Percentiles rank a stretch among this genome's conserved stretches.
Evolutionary conservation across 331 rosid species (phyloP).

Genomic region (Saraca asoca): DNA sequence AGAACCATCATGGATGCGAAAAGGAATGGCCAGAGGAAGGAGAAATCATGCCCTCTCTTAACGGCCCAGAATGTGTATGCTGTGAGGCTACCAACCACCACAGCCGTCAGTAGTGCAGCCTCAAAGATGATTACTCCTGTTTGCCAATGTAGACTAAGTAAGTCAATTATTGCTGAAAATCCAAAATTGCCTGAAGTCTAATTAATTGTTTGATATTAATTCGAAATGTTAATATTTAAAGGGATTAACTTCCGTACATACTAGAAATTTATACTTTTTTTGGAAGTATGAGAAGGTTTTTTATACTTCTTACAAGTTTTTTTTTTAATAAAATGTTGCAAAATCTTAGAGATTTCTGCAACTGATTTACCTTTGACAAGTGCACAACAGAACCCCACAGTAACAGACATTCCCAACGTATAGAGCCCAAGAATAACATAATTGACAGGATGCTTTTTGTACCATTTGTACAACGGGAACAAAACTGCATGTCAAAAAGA

Average conservation of each 20-base stretch:
- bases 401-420: constrained; percentile 36
- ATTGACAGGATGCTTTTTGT: constrained; percentile 44
- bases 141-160: neutral
- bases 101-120: constrained; percentile 50
- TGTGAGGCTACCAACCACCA: constrained; percentile 38
- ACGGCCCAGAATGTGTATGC: constrained; percentile 52
- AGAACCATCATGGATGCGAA: constrained; percentile 45
- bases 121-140: constrained; percentile 40
- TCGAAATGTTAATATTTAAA: no score
- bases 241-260: no score
- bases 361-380: constrained; percentile 26
- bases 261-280: no score
- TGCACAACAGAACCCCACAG: constrained; percentile 35
- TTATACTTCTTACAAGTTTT: no score
- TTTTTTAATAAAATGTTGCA: no score
- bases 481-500: constrained; percentile 25
- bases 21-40: constrained; percentile 53
- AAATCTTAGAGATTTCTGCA: neutral
- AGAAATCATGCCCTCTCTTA: constrained; percentile 50
- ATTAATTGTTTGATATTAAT: no score
- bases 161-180: no score
- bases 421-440: constrained; percentile 35
- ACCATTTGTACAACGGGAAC: constrained; percentile 34
- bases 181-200: no score
- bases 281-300: no score